Evolutionary conservation across 257 asterid species (phyloP).

Genomic region (Apocynum venetum): DNA sequence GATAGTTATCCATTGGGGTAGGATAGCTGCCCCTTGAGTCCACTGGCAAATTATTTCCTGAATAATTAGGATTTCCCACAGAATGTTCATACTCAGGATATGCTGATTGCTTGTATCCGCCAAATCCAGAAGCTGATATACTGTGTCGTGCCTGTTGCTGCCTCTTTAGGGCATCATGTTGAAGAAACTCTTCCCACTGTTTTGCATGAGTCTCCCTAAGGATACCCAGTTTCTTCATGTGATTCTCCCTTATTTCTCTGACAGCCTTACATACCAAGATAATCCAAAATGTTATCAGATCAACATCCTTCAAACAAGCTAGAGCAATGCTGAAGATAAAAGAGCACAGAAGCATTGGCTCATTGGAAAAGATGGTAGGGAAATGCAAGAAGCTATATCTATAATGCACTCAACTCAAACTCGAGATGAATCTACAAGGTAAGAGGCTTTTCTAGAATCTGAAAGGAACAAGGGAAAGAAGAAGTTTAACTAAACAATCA

Average conservation of each 20-base stretch:
- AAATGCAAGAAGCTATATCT: not conserved
- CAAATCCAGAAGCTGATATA: constrained; percentile 48
- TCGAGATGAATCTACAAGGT: not conserved
- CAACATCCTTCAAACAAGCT: constrained; percentile 2
- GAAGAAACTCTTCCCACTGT: constrained; percentile 87
- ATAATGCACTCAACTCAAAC: too few species aligned
- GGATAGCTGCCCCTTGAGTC: constrained; percentile 65
- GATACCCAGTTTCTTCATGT: constrained; percentile 50
- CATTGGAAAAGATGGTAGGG: not conserved
- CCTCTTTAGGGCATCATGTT: constrained; percentile 55
- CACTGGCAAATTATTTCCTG: constrained; percentile 49
- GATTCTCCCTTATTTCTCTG: constrained; percentile 63
- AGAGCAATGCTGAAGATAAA: constrained; percentile 5
- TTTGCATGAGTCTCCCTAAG: constrained; percentile 66
- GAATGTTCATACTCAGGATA: constrained; percentile 51
- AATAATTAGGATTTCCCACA: constrained; percentile 44
- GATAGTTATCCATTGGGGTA: constrained; percentile 51
- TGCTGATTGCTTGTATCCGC: constrained; percentile 47
- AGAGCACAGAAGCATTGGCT: not conserved
- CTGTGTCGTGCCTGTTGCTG: constrained; percentile 49
- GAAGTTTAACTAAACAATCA: constrained; percentile 7
- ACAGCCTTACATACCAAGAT: constrained; percentile 51
- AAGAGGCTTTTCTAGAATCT: not conserved
- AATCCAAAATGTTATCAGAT: constrained; percentile 16
- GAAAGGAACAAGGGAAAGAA: not conserved